phyloP scores from a whole-genome alignment of 2,329 filamentous ascomycete species.

The Aspergillus novoparasiticus region DNA sequence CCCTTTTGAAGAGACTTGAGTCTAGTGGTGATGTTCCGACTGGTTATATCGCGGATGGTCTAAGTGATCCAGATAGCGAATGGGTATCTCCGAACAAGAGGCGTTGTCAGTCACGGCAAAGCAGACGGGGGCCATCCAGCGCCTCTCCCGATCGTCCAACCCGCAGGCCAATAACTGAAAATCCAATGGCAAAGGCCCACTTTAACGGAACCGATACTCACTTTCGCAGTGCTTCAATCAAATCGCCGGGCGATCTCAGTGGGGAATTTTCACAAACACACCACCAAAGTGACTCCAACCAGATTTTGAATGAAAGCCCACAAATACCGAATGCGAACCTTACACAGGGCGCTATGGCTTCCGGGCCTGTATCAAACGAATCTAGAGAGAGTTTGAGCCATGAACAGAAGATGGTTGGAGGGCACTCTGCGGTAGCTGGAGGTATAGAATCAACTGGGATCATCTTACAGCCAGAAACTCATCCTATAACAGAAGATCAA shows the following conservation, averaged over 20 bases:
- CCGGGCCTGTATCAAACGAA: constrained; percentile 11
- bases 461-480: constrained; percentile 62
- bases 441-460: constrained; percentile 38
- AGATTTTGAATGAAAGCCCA: constrained; percentile 13
- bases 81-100: constrained; percentile 12
- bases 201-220: constrained; percentile 14
- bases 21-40: constrained; percentile 17
- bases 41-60: constrained; percentile 15
- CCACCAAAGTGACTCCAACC: constrained; percentile 14
- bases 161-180: constrained; percentile 16
- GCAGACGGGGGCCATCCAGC: constrained; percentile 10
- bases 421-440: constrained; percentile 23
- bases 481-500: constrained; percentile 75
- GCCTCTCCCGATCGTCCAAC: constrained; percentile 11
- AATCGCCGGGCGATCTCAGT: constrained; percentile 12
- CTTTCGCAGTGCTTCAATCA: constrained; percentile 12
- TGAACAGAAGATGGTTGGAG: constrained; percentile 21
- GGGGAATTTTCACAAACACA: constrained; percentile 9
- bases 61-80: constrained; percentile 16
- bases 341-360: constrained; percentile 12
- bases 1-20: constrained; percentile 17
- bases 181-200: constrained; percentile 11
- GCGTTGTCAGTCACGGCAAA: constrained; percentile 13
- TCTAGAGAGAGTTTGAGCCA: constrained; percentile 17
- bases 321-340: constrained; percentile 7